Percentiles rank a stretch among this genome's conserved stretches.
phyloP scores from a whole-genome alignment of 1,284 basidiomycete genomes.

The Marasmius fiardii region DNA sequence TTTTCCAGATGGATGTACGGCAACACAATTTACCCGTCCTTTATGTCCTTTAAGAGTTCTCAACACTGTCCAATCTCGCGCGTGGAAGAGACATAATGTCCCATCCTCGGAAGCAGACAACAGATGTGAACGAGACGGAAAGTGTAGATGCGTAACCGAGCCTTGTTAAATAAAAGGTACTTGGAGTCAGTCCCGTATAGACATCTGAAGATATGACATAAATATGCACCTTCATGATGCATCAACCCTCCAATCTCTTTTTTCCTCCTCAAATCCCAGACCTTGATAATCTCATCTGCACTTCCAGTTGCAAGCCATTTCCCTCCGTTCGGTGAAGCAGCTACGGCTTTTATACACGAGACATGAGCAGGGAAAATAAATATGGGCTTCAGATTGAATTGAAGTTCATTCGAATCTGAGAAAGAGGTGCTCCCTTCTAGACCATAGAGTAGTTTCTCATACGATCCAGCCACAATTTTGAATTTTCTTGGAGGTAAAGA shows the following conservation, averaged over 20 bases:
- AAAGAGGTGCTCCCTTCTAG: constrained; percentile 64
- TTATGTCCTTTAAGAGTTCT: constrained; percentile 91
- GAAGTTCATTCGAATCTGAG: constrained; percentile 26
- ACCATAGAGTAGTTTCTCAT: constrained; percentile 95
- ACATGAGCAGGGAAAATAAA: constrained; percentile 98
- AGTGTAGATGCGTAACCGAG: constrained; percentile 87
- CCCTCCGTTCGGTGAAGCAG: constrained; percentile 80
- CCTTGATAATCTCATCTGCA: constrained; percentile 92
- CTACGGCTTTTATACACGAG: constrained; percentile 87
- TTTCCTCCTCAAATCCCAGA: constrained; percentile 91
- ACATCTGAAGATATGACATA: neutral
- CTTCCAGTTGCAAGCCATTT: constrained; percentile 97
- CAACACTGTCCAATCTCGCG: constrained; percentile 91
- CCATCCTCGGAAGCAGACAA: constrained; percentile 90
- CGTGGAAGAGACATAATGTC: constrained; percentile 85
- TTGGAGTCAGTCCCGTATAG: neutral
- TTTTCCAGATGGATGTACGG: constrained; percentile 91
- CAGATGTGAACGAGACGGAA: constrained; percentile 87
- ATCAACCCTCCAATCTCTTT: constrained; percentile 93
- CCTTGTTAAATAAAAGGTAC: constrained; percentile 38
- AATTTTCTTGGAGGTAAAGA: constrained; percentile 57
- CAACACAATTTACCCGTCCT: constrained; percentile 85
- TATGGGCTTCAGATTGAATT: constrained; percentile 68
- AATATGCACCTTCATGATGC: constrained; percentile 83
- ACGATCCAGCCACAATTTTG: constrained; percentile 87